Base-by-base conservation (phyloP, 2,329 filamentous ascomycete genomes). In the Colletotrichum chrysophilum region DNA sequence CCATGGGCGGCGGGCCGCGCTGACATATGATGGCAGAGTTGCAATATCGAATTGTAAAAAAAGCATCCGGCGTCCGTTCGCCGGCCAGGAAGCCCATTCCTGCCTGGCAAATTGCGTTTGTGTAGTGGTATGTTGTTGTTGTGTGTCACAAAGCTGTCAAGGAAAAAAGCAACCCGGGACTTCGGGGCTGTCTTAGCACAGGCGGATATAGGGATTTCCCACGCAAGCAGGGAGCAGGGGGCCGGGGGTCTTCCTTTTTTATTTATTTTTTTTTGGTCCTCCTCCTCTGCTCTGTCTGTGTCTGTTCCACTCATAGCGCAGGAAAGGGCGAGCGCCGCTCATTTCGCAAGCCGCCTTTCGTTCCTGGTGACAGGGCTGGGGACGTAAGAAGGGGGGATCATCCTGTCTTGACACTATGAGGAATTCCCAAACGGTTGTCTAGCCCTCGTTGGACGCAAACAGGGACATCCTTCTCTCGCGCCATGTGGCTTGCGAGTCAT, bases 401-500 rank as follows among this genome's bases (percentile, higher is more conserved):
- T 43, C 73, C 68, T 10, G 58, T 61, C 32, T 38, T 24, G 21
- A 21, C 43, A 52, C 43, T 21, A 30, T 21, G 28, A 26, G 28
- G 9, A 61, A 24, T 48, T 55, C 66, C 48, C 58, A 74, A 74
- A 74, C 58, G 26, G 70, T 36, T 30, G 24, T 60, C 65, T 34
- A 36, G 64, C 70, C 36, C 36, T 70, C 70, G 38, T 8, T 30
- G 70, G 38, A 24, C 12, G 24, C 12, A 28, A 52, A 55, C 60
- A 70, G 74, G 70, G 70, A 34, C 7, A 70, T 62, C 55, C 71
- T 43, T 60, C 30, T 60, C 30, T 58, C 28, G 14, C 21, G 66
- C 74, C 74, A 76, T 76, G 71, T 76, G 74, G 71, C 60, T 66
- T 74, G 52, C 74, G 73, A 75, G 73, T 75, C 73, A 72, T 75